Base-by-base conservation (phyloP, 208 protist species). In the Acanthamoeba castellanii region DNA sequence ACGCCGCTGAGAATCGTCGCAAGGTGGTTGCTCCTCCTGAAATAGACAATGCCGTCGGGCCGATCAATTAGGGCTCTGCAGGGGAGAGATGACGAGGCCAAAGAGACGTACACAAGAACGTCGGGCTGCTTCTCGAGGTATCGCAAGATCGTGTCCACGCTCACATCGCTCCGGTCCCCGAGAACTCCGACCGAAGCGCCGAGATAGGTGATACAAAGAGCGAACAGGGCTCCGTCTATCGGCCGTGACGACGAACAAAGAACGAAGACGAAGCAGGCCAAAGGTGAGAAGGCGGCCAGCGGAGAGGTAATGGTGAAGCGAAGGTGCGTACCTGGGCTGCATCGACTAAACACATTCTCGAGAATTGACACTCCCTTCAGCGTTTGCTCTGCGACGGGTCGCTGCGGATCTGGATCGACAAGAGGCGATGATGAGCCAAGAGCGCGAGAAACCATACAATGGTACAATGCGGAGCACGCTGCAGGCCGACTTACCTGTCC, bases 181-280 rank as follows among this genome's bases (percentile, higher is more conserved):
- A 59, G 37, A 87, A 50, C 78, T 22, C 50, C 78, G 22, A 59
- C 34, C 16, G 37, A 61, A 32, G 47, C 78, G 55, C 78, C 78
- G 4, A 87, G 78, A 22, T 87, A 87, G 37, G 78, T 59, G 37
- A 87, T 37, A 37, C 42, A n/a, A 8, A 87, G 78, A 14, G 78
- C 78, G 57, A 87, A 87, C 78, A 87, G 57, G 42, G 50, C 47
- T 20, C 78, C 78, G 57, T 50, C 78, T 87, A 25, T 6, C n/a
- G 42, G 14, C 9, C n/a, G 22, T 8, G 18, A 32, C 68, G n/a
- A 34, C 34, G 27, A 72, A 32, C 25, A 22, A 37, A 18, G 11
- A 20, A 18, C 52, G 52, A 57, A 57, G 16, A 8, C 11, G 11
- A 18, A 57, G 52, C 52, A 8, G 7, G 7, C 52, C 14, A 18